Conservation (phyloP, 495 filamentous ascomycete genomes). For the Parachaetomium inaequale region DNA sequence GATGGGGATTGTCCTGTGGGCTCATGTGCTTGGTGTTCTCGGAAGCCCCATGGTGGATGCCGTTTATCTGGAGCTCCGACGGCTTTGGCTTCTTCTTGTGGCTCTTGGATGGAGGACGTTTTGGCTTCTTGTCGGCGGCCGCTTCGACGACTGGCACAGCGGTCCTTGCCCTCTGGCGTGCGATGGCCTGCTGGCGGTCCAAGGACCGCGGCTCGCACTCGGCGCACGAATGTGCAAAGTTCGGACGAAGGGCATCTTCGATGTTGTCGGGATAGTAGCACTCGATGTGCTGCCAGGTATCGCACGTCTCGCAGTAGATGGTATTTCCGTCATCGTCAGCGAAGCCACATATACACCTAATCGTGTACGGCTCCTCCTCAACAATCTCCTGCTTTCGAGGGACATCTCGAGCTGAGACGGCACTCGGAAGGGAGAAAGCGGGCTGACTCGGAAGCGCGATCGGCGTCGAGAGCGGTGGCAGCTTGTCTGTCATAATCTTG, state of each 20-base stretch:
- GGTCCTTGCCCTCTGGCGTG: slow-evolving; percentile 50
- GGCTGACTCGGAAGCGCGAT: slow-evolving; percentile 50
- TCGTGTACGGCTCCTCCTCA: slow-evolving; percentile 90
- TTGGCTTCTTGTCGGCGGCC: slow-evolving; percentile 57
- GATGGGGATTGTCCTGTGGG: slow-evolving; percentile 35
- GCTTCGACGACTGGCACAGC: slow-evolving; percentile 54
- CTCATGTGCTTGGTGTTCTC: slow-evolving; percentile 33
- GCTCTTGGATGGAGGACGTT: slow-evolving; percentile 64
- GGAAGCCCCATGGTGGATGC: slow-evolving; percentile 34
- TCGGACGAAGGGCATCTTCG: slow-evolving; percentile 65
- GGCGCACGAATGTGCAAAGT: slow-evolving; percentile 72
- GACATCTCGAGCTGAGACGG: slow-evolving; percentile 53
- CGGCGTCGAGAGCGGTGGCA: slow-evolving; percentile 58
- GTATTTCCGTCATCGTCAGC: slow-evolving; percentile 95
- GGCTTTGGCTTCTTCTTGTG: slow-evolving; percentile 70
- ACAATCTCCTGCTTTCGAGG: slow-evolving; percentile 50
- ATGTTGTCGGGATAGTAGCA: slow-evolving; percentile 80
- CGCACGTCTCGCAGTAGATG: slow-evolving; percentile 90
- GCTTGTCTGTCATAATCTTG: slow-evolving; percentile 94
- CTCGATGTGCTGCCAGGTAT: slow-evolving; percentile 96
- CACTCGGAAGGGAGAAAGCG: slow-evolving; percentile 49
- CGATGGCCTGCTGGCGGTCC: slow-evolving; percentile 66
- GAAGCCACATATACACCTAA: slow-evolving; percentile 95
- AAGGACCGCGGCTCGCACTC: slow-evolving; percentile 76
- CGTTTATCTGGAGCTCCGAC: slow-evolving; percentile 50